phyloP scores from a whole-genome alignment of 1,284 basidiomycete genomes.

The Crucibulum cyathiforme region DNA sequence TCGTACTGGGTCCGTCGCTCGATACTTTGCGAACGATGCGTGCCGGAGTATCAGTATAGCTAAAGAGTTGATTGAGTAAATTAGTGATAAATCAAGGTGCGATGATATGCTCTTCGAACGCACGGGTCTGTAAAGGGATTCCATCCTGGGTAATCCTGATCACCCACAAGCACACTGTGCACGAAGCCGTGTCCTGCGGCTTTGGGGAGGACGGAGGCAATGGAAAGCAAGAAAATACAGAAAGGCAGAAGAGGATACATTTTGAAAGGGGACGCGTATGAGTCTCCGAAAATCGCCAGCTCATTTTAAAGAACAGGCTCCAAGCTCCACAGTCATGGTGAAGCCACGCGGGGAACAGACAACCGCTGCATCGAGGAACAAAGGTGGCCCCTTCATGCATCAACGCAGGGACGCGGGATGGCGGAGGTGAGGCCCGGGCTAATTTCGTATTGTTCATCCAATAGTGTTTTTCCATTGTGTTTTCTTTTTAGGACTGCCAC shows the following conservation, averaged over 20 bases:
- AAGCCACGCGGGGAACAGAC: neutral
- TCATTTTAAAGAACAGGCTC: neutral
- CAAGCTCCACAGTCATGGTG: neutral
- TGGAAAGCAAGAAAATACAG: slow-evolving; percentile 12
- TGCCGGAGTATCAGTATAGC: slow-evolving; percentile 19
- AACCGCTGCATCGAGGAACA: neutral
- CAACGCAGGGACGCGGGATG: slow-evolving; percentile 5
- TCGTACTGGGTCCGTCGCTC: slow-evolving; percentile 40
- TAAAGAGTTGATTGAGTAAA: neutral
- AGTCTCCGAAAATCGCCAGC: too few species aligned
- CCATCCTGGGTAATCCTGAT: slow-evolving; percentile 41
- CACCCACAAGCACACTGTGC: slow-evolving; percentile 34
- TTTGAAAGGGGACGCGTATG: neutral
- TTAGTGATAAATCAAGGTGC: neutral
- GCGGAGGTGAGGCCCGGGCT: too few species aligned
- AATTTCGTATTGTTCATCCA: too few species aligned
- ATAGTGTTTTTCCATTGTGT: too few species aligned
- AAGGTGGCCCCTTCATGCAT: slow-evolving; percentile 6
- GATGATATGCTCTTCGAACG: slow-evolving; percentile 3
- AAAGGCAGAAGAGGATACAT: slow-evolving; percentile 14
- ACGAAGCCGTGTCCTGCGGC: slow-evolving; percentile 41
- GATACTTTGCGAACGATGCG: slow-evolving; percentile 40
- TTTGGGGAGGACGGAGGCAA: slow-evolving; percentile 13
- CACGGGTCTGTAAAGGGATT: slow-evolving; percentile 46
- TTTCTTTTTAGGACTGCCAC: too few species aligned